Evolutionary conservation across 257 asterid genomes (phyloP).

Genomic region (Ilex aquifolium): DNA sequence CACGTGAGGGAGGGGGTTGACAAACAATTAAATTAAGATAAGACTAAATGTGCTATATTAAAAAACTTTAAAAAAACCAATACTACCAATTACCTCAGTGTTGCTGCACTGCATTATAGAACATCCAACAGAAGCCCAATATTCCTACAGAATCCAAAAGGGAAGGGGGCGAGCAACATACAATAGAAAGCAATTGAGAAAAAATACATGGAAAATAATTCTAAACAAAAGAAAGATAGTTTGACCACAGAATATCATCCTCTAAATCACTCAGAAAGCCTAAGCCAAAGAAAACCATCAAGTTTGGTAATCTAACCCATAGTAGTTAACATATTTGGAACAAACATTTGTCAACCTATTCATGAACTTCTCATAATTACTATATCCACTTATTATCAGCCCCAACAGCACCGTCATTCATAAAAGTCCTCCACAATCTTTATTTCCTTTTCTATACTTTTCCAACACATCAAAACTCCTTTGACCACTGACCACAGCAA

Average conservation of each 20-base stretch:
- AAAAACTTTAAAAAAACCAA: neutral
- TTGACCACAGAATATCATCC: neutral
- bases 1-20: conserved; percentile 11
- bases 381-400: too few relatives aligned
- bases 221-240: neutral
- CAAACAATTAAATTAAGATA: neutral
- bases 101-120: conserved; percentile 99
- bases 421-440: too few relatives aligned
- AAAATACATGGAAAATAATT: neutral
- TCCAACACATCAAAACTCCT: too few relatives aligned
- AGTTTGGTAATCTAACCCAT: neutral
- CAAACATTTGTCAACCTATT: too few relatives aligned
- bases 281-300: neutral
- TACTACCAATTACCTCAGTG: conserved; percentile 58
- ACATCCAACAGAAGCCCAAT: conserved; percentile 98
- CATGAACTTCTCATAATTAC: too few relatives aligned
- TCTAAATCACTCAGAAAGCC: neutral
- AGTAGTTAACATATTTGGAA: too few relatives aligned
- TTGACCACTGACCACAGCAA: too few relatives aligned
- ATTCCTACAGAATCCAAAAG: conserved; percentile 51
- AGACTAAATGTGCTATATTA: too few relatives aligned
- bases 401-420: too few relatives aligned
- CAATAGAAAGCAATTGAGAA: neutral
- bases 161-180: neutral
- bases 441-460: too few relatives aligned